Conservation (phyloP, 164 flowering plant genomes). For the Warburgia ugandensis region DNA sequence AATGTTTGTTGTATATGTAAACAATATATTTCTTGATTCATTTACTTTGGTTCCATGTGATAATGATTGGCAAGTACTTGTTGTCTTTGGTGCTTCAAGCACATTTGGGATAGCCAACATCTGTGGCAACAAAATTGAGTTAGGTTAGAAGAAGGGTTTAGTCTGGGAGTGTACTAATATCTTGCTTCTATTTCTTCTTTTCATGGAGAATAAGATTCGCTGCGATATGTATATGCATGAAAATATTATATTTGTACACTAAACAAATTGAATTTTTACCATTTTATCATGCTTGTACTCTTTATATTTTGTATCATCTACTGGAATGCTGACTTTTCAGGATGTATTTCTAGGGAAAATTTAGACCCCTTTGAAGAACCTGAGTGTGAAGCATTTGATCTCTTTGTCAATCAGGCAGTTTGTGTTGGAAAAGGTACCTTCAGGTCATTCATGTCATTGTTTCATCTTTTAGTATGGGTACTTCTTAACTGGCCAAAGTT, state of each 20-base stretch:
- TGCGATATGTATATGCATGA: too few relatives aligned
- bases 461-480: not conserved
- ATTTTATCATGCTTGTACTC: not conserved
- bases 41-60: too few relatives aligned
- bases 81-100: too few relatives aligned
- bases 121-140: too few relatives aligned
- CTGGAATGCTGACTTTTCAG: not conserved
- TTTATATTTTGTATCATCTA: not conserved
- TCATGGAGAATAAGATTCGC: too few relatives aligned
- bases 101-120: too few relatives aligned
- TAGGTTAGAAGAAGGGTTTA: too few relatives aligned
- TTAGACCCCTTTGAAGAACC: constrained; percentile 91
- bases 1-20: not conserved
- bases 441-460: not conserved
- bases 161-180: too few relatives aligned
- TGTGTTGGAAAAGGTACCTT: constrained; percentile 79
- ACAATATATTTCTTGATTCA: too few relatives aligned
- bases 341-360: constrained; percentile 49
- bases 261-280: not conserved
- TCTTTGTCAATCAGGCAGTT: constrained; percentile 72
- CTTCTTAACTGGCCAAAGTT: not conserved
- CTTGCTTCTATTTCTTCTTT: too few relatives aligned
- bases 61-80: too few relatives aligned
- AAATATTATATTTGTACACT: too few relatives aligned
- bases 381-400: constrained; percentile 83